phyloP scores from a whole-genome alignment of 2,329 filamentous ascomycete genomes.

The Canariomyces notabilis region DNA sequence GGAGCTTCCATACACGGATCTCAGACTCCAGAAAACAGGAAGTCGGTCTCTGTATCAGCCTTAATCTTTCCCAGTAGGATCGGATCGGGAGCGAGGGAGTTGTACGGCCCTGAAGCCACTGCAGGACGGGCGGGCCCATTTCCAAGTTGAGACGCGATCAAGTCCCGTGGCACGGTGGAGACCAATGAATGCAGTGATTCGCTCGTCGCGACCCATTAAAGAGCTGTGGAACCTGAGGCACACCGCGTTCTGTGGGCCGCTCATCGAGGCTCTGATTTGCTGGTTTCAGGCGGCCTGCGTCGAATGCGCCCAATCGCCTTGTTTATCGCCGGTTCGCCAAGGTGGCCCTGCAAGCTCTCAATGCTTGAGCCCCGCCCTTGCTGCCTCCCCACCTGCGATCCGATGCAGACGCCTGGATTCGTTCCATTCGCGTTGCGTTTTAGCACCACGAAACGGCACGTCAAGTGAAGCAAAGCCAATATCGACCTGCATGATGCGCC shows the following conservation, averaged over 20 bases:
- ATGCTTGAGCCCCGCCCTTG: constrained; percentile 8
- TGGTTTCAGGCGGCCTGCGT: neutral
- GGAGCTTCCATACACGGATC: no score
- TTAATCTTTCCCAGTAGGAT: no score
- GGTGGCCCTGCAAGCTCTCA: constrained; percentile 15
- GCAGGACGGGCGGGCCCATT: constrained; percentile 10
- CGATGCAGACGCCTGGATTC: constrained; percentile 9
- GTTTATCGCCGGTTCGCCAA: constrained; percentile 5
- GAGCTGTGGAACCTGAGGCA: no score
- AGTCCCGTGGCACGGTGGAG: constrained; percentile 10
- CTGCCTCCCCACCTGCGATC: constrained; percentile 17
- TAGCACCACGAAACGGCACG: constrained; percentile 28
- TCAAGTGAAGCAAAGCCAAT: constrained; percentile 23
- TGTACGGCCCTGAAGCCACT: constrained; percentile 7
- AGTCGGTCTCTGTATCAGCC: no score
- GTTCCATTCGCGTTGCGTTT: constrained; percentile 26
- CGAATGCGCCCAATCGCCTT: constrained; percentile 13
- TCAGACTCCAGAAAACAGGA: no score
- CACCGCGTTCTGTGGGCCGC: constrained; percentile 14
- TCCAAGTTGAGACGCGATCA: constrained; percentile 15
- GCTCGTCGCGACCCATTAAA: constrained; percentile 1
- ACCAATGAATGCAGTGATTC: constrained; percentile 15
- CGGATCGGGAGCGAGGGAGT: neutral
- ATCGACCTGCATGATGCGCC: constrained; percentile 20
- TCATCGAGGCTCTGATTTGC: constrained; percentile 6